Base-by-base conservation (phyloP, 306 rosid genomes). In the Acacia melanoxylon region DNA sequence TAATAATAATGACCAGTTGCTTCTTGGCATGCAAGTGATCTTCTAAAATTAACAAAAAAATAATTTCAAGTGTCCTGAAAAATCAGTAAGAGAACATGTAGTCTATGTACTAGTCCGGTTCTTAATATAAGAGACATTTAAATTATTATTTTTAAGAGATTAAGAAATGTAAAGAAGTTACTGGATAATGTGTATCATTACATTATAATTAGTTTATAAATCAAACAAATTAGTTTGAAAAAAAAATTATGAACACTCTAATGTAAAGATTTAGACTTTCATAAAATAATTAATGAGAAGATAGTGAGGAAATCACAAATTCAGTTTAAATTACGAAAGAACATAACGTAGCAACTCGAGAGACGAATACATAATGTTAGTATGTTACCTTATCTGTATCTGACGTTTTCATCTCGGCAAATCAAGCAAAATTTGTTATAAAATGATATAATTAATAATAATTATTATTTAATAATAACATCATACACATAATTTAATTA, bases 81-180 rank as follows among this genome's bases (percentile, higher is more conserved):
- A 58, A 19, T 52, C 3, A 2, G 59, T 52, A 52, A 33, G 22
- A 19, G 17, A 16, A 14, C 3, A 51, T 51, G 9, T 22, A 51
- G 9, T 51, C 40, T 5, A 5, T 35, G 8, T 35, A 5, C 1
- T 5, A 35, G 7, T 35, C 5, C 0, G 0, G 1, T 0, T 0
- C 0, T 35, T 35, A 35, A 35, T 35, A 35, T 35, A 35, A 35
- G 0, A 5, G 7, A 0, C 1, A 5, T 5, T 0, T 35, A 35
- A n/a, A n/a, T n/a, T n/a, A 35, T 0, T 35, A 1, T 31, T 44
- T 10, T 46, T 46, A 12, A 3, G 1, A 11, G 3, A 46, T 46
- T 46, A 35, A 35, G 1, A 5, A 35, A 5, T 35, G 0, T 35
- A 35, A 35, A 35, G 0, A 35, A 35, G 0, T 35, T 35, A 35